Percentiles rank a stretch among this genome's conserved stretches.
These are phyloP conservation scores for Kwoniella europaea DNA, from an alignment of 768 basidiomycete species.

Conservation along the genomic window DNA sequence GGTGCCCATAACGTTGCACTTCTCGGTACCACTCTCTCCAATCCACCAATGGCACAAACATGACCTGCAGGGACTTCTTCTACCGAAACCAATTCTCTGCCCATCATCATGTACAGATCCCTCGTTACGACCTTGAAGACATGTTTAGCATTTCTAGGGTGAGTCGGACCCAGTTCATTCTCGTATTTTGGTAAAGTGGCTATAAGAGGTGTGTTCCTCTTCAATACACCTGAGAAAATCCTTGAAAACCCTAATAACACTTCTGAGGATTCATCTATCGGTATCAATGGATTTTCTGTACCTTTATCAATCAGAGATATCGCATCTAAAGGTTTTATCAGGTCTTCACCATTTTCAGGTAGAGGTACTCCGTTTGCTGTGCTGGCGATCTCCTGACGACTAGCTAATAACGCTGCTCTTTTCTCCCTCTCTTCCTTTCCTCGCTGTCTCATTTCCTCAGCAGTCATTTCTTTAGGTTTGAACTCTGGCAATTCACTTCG, in stretches of 20 bases:
- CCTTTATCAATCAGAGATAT: constrained; percentile 10
- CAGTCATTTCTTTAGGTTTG: constrained; percentile 74
- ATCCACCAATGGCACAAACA: constrained; percentile 87
- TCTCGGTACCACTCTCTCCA: constrained; percentile 87
- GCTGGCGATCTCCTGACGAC: constrained; percentile 22
- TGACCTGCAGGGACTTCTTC: constrained; percentile 85
- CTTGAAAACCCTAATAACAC: constrained; percentile 89
- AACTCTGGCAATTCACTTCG: constrained; percentile 80
- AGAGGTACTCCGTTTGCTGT: constrained; percentile 19
- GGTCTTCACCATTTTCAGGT: constrained; percentile 27
- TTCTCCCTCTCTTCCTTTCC: constrained; percentile 62
- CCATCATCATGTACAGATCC: constrained; percentile 96
- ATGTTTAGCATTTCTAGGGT: constrained; percentile 72
- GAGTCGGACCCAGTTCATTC: constrained; percentile 64
- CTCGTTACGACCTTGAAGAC: constrained; percentile 68
- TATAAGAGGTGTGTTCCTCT: constrained; percentile 68
- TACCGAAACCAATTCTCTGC: constrained; percentile 84
- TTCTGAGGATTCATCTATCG: constrained; percentile 60
- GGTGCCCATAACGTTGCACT: constrained; percentile 87
- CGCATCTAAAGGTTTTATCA: constrained; percentile 34
- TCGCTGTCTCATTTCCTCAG: constrained; percentile 77
- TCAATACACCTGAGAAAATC: constrained; percentile 85
- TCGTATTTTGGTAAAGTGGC: constrained; percentile 89
- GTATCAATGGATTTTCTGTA: constrained; percentile 18
- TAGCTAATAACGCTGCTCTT: constrained; percentile 42